Percentiles rank a stretch among this genome's conserved stretches.
phyloP scores from a whole-genome alignment of 2,329 filamentous ascomycete genomes.

The Fusarium falciforme region DNA sequence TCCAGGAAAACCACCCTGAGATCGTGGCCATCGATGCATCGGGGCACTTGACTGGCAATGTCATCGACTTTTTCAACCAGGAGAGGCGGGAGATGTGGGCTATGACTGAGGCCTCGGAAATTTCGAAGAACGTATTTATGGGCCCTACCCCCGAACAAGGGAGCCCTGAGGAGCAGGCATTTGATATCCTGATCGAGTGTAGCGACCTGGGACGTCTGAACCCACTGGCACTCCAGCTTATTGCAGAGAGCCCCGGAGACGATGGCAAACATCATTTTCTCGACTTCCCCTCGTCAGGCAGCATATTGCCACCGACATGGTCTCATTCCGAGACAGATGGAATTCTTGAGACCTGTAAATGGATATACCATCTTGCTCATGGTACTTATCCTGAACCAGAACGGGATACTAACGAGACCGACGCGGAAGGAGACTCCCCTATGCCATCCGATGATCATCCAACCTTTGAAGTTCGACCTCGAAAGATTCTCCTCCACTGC shows the following conservation, averaged over 20 bases:
- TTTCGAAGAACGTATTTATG: conserved; percentile 89
- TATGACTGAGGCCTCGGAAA: conserved; percentile 92
- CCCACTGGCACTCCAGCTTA: conserved; percentile 70
- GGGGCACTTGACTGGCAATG: conserved; percentile 78
- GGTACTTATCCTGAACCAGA: conserved; percentile 60
- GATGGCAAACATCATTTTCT: conserved; percentile 49
- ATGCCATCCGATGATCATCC: conserved; percentile 38
- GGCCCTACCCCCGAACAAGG: conserved; percentile 84
- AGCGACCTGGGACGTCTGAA: conserved; percentile 86
- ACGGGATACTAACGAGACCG: conserved; percentile 42
- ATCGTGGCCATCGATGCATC: conserved; percentile 80
- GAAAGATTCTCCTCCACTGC: conserved; percentile 90
- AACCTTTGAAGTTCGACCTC: conserved; percentile 51
- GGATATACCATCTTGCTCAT: conserved; percentile 88
- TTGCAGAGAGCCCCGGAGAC: conserved; percentile 67
- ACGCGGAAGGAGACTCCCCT: conserved; percentile 47
- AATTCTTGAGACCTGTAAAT: conserved; percentile 86
- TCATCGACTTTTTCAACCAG: conserved; percentile 90
- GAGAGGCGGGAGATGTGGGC: conserved; percentile 92
- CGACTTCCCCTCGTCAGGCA: conserved; percentile 97
- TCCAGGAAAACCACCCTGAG: conserved; percentile 76
- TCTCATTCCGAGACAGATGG: conserved; percentile 85
- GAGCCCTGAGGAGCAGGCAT: conserved; percentile 69
- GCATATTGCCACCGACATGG: conserved; percentile 86
- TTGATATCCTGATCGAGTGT: conserved; percentile 89